Percentiles rank a stretch among this genome's conserved stretches.
Evolutionary conservation across 73 alveolate species (phyloP).

Genomic region (Blepharisma stoltei): DNA sequence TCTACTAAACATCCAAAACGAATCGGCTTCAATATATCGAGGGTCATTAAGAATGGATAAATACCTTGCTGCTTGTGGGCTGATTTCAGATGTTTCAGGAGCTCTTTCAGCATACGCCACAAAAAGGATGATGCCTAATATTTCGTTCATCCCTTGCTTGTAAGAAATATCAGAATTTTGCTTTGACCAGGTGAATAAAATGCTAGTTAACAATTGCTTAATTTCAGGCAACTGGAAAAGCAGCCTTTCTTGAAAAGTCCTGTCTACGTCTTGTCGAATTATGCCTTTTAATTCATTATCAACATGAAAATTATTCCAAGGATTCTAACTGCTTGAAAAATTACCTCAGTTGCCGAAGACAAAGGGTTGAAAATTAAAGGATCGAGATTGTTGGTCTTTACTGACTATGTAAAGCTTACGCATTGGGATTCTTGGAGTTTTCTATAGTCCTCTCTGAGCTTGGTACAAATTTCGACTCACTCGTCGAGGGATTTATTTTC

Average conservation of each 20-base stretch:
- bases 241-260: slow-evolving; percentile 84
- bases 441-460: slow-evolving; percentile 36
- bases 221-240: slow-evolving; percentile 56
- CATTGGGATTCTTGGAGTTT: slow-evolving; percentile 38
- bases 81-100: background rate
- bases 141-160: slow-evolving; percentile 91
- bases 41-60: slow-evolving; percentile 25
- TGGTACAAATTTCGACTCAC: slow-evolving; percentile 42
- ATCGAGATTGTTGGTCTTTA: slow-evolving; percentile 48
- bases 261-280: slow-evolving; percentile 74
- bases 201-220: slow-evolving; percentile 51
- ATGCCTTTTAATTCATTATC: slow-evolving; percentile 70
- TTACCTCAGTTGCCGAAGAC: slow-evolving; percentile 32
- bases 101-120: slow-evolving; percentile 56
- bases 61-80: background rate
- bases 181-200: slow-evolving; percentile 79
- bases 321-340: slow-evolving; percentile 37
- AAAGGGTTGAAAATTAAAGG: slow-evolving; percentile 65
- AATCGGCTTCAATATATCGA: slow-evolving; percentile 4
- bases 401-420: slow-evolving; percentile 18
- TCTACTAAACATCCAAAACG: background rate
- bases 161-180: slow-evolving; percentile 63
- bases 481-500: slow-evolving; percentile 27
- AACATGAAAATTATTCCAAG: slow-evolving; percentile 76
- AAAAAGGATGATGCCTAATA: slow-evolving; percentile 65